Evolutionary conservation across 495 filamentous ascomycete genomes (phyloP), one percentile per base, ranked within the genome.

Genomic region (Penicillium taxi): DNA sequence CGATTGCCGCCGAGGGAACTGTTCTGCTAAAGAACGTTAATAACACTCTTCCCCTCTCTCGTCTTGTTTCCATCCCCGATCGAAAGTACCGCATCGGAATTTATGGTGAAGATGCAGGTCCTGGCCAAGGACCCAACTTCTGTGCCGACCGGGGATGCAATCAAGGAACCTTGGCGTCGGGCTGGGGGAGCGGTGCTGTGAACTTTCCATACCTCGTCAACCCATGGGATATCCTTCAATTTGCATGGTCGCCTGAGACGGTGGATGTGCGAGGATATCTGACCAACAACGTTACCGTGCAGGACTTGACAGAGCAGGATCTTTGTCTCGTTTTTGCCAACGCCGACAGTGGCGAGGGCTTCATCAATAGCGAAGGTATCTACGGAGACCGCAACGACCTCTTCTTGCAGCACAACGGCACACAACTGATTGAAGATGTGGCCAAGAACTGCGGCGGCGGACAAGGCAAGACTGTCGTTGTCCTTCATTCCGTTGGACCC

Each of bases 401-500:
- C 0, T 72, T 72, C 35, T 58, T 84, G 2, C 84, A 94, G 51
- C 86, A 89, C 42, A 78, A 74, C 13, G 85, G 88, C 8, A 83
- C 91, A 37, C 56, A 72, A 5, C 68, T 96, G 6, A 74, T 96
- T 26, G 54, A 77, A 17, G 56, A 72, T 6, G 86, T 95, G 2
- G 83, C 86, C 0, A 54, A 67, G 7, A 66, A 71, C 27, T 98
- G 91, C 48, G 77, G 79, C 20, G 59, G 61, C 14, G 81, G 77
- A 29, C 72, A 69, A 18, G 81, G 82, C 12, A 72, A 72, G 25
- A 84, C 84, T 7, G 67, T 96, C 9, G 86, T 96, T 1, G 74
- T 96, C 15, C 66, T 96, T n/a, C 91, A 98, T 56, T 71, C 91
- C 2, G 84, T 96, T 15, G 91, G 91, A 0, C 87, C 91, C 0